Conservation (phyloP, 202 grass and related monocot species). For the Digitaria exilis region DNA sequence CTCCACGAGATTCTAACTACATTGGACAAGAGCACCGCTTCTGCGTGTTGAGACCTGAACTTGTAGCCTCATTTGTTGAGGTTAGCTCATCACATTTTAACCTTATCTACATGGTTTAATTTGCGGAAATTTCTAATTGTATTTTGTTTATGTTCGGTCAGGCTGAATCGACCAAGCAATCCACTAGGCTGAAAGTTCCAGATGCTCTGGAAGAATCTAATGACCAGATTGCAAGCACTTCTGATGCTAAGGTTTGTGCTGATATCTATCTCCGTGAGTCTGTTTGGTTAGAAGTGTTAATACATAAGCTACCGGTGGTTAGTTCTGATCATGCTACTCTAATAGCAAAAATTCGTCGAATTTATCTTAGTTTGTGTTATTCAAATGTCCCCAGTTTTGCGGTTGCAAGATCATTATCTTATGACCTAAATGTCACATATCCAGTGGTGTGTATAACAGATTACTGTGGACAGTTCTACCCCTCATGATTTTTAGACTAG, state of each 20-base stretch:
- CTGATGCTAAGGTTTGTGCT: conserved; percentile 45
- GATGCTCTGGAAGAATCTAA: conserved; percentile 22
- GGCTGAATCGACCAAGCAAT: conserved; percentile 51
- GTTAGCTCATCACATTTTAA: conserved; percentile 46
- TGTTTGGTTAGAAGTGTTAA: conserved; percentile 19
- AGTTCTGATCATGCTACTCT: neutral
- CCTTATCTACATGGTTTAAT: conserved; percentile 3
- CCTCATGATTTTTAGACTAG: neutral
- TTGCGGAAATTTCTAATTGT: conserved; percentile 12
- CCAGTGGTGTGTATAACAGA: neutral
- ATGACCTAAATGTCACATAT: neutral
- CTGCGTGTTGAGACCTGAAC: conserved; percentile 92
- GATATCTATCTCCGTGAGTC: neutral
- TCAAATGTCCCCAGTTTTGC: neutral
- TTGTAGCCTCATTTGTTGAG: conserved; percentile 86
- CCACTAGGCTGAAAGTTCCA: conserved; percentile 24
- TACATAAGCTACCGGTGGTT: neutral
- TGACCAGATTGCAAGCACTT: conserved; percentile 34
- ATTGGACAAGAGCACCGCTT: conserved; percentile 84
- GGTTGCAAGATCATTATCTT: neutral
- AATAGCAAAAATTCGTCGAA: neutral
- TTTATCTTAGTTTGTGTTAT: neutral
- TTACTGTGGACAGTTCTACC: neutral
- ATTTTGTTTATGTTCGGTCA: conserved; percentile 28
- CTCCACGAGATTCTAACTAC: conserved; percentile 97